Evolutionary conservation across 495 filamentous ascomycete species (phyloP).

Genomic region (Trichocladium uniseriatum): DNA sequence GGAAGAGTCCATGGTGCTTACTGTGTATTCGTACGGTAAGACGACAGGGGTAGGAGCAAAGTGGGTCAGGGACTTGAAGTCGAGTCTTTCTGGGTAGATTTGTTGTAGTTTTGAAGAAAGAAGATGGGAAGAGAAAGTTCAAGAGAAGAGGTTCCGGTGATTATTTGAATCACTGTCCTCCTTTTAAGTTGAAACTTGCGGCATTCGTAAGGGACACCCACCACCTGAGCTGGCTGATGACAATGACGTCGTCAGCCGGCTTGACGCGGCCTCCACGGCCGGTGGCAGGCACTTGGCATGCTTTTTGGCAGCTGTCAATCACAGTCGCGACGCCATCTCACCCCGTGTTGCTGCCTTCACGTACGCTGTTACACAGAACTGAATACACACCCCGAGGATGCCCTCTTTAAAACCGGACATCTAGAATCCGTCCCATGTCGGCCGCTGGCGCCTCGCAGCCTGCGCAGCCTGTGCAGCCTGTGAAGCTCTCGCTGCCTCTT

Average conservation of each 20-base stretch:
- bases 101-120: neutral
- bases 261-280: neutral
- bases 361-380: too few relatives aligned
- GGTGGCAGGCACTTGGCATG: neutral
- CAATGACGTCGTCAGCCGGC: conserved; percentile 1
- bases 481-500: conserved; percentile 88
- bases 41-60: neutral
- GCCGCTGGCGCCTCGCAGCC: conserved; percentile 25
- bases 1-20: conserved; percentile 13
- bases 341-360: too few relatives aligned
- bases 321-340: too few relatives aligned
- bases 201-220: neutral
- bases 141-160: neutral
- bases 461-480: conserved; percentile 45
- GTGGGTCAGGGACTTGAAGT: neutral
- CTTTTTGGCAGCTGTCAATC: neutral
- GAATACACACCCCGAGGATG: neutral
- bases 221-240: neutral
- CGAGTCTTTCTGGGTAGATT: neutral
- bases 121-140: neutral
- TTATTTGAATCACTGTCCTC: neutral
- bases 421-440: conserved; percentile 19
- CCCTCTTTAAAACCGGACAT: neutral
- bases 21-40: neutral
- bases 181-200: neutral